Conservation (phyloP, 2,329 filamentous ascomycete species). For the Harringtonia aguacate region DNA sequence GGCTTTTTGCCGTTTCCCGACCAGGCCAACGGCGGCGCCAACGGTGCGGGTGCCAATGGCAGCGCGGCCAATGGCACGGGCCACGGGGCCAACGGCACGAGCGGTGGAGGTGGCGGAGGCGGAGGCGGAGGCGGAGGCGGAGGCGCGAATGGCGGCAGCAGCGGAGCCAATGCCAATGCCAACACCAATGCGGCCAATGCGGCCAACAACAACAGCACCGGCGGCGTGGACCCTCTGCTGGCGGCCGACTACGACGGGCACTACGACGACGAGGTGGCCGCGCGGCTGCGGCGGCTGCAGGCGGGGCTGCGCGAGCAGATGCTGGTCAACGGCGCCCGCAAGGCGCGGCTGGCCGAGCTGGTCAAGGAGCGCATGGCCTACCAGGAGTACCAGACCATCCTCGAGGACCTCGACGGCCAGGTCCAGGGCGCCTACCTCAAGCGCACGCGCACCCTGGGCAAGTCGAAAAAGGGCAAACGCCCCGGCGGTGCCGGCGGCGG, state of each 20-base stretch:
- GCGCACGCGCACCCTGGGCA: constrained; percentile 85
- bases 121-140: constrained; percentile 16
- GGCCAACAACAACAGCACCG: constrained; percentile 4
- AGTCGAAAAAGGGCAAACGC: constrained; percentile 70
- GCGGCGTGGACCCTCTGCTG: constrained; percentile 17
- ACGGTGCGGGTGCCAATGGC: constrained; percentile 3
- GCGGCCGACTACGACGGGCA: constrained; percentile 74
- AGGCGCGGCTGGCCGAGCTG: constrained; percentile 74
- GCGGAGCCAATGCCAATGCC: too few relatives aligned
- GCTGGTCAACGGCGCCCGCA: constrained; percentile 82
- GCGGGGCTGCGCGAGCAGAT: constrained; percentile 71
- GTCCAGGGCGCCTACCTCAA: constrained; percentile 94
- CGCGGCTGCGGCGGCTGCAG: constrained; percentile 77
- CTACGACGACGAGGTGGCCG: constrained; percentile 89
- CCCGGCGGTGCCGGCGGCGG: constrained; percentile 45
- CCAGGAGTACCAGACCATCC: constrained; percentile 94
- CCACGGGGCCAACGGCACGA: constrained; percentile 1
- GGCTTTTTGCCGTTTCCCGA: constrained; percentile 59
- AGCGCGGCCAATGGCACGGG: constrained; percentile 19
- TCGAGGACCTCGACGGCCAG: constrained; percentile 90
- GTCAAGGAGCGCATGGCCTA: constrained; percentile 89
- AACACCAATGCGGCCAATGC: background rate
- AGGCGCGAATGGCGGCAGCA: background rate
- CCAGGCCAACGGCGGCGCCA: constrained; percentile 8
- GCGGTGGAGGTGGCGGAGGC: too few relatives aligned